Base-by-base conservation (phyloP, 306 rosid genomes). In the Argentina anserina region DNA sequence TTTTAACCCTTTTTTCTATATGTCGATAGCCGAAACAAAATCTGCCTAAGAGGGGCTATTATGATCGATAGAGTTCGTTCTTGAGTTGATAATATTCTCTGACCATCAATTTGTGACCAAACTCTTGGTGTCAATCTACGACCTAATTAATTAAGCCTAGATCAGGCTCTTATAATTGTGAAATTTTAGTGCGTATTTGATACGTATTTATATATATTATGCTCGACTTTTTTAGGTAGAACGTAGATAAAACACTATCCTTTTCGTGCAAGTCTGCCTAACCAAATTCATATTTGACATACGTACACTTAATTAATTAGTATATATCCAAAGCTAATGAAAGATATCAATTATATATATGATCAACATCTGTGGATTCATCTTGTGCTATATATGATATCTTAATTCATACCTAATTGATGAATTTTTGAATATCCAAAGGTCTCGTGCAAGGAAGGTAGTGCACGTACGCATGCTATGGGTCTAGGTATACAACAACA, bases 201-300 rank as follows among this genome's bases (percentile, higher is more conserved):
- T n/a, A 23, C 60, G 15, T 21, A 23, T 5, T 55, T 53, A 21
- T 10, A 23, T 23, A 21, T 23, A 31, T 53, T 53, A 10, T 53
- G 60, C 60, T 21, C 3, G 33, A 25, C 33, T 25, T 25, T 25
- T 17, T 55, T 55, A 11, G 11, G 26, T 20, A 52, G 14, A 49
- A 52, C 59, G 26, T 21, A 21, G 58, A 5, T 47, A n/a, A 21
- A 55, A 55, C 31, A 23, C 61, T 3, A 10, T 55, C 7, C 17
- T 23, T 55, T 56, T 11, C 62, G 62, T 56, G 62, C 34, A 56
- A 56, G 62, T 56, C 62, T 25, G 20, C 62, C 62, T 56, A 25
- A 56, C 62, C 18, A 55, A 33, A 12, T 55, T 6, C 33, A 25
- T 56, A 56, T 25, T 56, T 56, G 20, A 45, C 50, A n/a, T 45